Base-by-base conservation (phyloP, 148 eudicot genomes). In the Mesembryanthemum crystallinum region DNA sequence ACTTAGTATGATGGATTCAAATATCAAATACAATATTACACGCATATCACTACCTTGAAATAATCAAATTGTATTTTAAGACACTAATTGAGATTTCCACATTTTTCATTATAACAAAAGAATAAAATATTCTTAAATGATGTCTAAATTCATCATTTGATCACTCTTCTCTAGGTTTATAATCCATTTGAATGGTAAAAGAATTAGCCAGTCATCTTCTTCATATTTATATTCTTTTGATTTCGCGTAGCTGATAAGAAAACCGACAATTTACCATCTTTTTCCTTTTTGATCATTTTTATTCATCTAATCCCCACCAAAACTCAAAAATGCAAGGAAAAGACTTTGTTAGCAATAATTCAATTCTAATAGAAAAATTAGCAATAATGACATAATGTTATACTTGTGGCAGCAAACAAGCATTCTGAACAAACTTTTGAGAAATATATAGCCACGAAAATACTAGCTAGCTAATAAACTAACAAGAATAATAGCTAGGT, bases 1-100 rank as follows among this genome's bases (percentile, higher is more conserved):
- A 49, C 37, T 58, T 27, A 80, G 42, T 70, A 63, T 76, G 79
- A 80, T 76, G 62, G 67, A 71, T 80, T 76, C 69, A 76, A 75
- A 70, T 47, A 62, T 10, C 37, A 62, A 54, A 65, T 66, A 65
- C 28, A 66, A 73, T 43, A 47, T 32, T 73, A 28, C 5, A 15
- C 7, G 27, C 30, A 69, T 49, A 54, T 25, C 52, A 57, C 23
- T 70, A 72, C 62, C 51, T 76, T 66, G 83, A 80, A 76, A 33
- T 42, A 64, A 71, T 80, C 83, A 80, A 76, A 58, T n/a, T 58
- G 47, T 21, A n/a, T 25, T 27, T n/a, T 42, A 64, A 77, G 68
- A 59, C 35, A 69, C 3, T 0, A 68, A 69, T 1, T 69, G 62
- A 69, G 29, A 12, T 67, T 42, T 39, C 45, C 60, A 25, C 24